A percentile compares a stretch with the other conserved stretches of the same genome.
phyloP scores from a whole-genome alignment of 495 filamentous ascomycete genomes.

The Rhizodiscina lignyota region DNA sequence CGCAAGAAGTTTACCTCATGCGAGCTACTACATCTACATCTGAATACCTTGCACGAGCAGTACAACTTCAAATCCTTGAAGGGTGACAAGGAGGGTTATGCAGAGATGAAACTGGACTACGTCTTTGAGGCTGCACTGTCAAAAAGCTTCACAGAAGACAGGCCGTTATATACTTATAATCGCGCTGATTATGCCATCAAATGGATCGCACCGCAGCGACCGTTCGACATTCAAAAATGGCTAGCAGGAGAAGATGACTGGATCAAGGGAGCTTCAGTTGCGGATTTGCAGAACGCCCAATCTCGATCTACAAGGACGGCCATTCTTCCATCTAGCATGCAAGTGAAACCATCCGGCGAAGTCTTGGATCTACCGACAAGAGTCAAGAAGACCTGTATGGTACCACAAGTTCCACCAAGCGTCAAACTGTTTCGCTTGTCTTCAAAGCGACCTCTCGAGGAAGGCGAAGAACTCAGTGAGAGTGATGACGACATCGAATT shows the following conservation, averaged over 20 bases:
- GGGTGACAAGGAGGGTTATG: not conserved
- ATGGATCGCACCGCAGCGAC: not conserved
- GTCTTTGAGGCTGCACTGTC: not conserved
- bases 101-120: not conserved
- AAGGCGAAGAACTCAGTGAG: not conserved
- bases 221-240: not conserved
- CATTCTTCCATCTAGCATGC: not conserved
- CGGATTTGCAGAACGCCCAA: too few species aligned
- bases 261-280: not conserved
- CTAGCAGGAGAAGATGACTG: not conserved
- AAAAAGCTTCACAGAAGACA: not conserved
- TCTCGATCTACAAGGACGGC: too few species aligned
- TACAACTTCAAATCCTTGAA: not conserved
- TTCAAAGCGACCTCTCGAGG: not conserved
- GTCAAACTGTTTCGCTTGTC: not conserved
- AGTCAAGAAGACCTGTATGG: not conserved
- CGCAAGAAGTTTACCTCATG: not conserved
- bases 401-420: not conserved
- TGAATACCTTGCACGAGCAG: not conserved
- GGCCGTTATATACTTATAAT: not conserved
- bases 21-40: not conserved
- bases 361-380: not conserved
- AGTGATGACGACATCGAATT: not conserved
- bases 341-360: not conserved
- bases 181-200: not conserved